Conservation (phyloP, 2,329 filamentous ascomycete genomes). For the Fusarium musae region DNA sequence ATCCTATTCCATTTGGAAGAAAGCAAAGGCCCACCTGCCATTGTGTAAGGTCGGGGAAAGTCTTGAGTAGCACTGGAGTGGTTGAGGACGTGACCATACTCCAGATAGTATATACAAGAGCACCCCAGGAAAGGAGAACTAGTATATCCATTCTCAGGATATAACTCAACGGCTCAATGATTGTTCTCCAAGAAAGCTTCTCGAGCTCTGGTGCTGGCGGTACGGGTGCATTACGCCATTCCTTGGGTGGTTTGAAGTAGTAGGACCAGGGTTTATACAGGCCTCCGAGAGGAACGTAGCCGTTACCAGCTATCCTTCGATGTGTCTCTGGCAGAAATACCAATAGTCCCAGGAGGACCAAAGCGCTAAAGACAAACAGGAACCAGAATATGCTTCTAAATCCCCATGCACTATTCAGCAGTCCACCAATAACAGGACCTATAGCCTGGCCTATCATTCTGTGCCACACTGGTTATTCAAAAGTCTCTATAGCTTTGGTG, state of each 20-base stretch:
- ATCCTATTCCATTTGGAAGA: constrained; percentile 15
- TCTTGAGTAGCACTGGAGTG: constrained; percentile 41
- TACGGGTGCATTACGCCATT: background rate
- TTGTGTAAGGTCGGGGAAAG: constrained; percentile 34
- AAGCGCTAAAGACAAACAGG: constrained; percentile 37
- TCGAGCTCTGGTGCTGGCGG: background rate
- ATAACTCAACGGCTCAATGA: background rate
- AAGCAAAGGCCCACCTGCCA: constrained; percentile 28
- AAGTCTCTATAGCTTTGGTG: fast-evolving
- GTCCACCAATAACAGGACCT: constrained; percentile 49
- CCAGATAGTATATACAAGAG: constrained; percentile 53
- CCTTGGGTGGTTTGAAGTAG: background rate
- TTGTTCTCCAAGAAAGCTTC: background rate
- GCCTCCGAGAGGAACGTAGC: background rate
- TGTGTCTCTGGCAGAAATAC: background rate
- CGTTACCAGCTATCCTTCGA: background rate
- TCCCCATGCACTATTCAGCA: constrained; percentile 40
- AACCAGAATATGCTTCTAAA: constrained; percentile 50
- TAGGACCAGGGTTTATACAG: background rate
- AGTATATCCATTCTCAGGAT: constrained; percentile 55
- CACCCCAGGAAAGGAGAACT: constrained; percentile 55
- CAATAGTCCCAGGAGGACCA: constrained; percentile 18
- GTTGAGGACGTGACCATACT: constrained; percentile 54
- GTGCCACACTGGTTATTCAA: background rate
- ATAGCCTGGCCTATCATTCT: constrained; percentile 41